Base-by-base conservation (phyloP, 2,329 filamentous ascomycete species). In the Hymenoscyphus fructigenus region DNA sequence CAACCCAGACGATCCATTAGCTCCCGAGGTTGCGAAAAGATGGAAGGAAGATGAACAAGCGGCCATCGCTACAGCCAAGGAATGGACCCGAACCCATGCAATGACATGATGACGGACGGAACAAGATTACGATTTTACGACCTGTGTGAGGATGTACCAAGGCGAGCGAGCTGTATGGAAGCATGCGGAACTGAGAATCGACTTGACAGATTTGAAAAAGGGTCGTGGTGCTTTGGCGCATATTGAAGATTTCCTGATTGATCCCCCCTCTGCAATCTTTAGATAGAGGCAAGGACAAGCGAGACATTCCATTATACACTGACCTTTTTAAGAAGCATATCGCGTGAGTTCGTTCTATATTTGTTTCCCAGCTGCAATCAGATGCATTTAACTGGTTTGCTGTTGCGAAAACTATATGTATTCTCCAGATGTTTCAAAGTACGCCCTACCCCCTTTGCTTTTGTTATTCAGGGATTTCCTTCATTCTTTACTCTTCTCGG, bases 1-100 rank as follows among this genome's bases (percentile, higher is more conserved):
- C 15, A 99, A 99, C 79, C 95, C 96, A 34, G 95, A 99, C 75
- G 95, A 99, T 76, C 96, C 95, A n/a, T 87, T 99, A 53, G 96
- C 95, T 59, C 96, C 97, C 76, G 94, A 99, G 70, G 95, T 99
- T 53, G 95, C 95, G 41, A 96, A 98, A 82, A 89, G 90, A 76
- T 99, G 95, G 95, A 97, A 98, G 82, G 93, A 98, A 75, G 89
- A 99, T 75, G 92, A 98, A 79, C 88, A 88, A 69, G 92, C 91
- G 58, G 95, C 95, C 28, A 98, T 99, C 73, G 88, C 91, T 70
- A 98, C 93, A 7, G 94, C 94, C 17, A 90, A 85, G 75, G 92
- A 97, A 75, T 98, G 95, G 94, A 98, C 95, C 14, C 84, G 71
- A 66, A 76, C 74, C 32, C 74, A 76, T 68, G 75, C 75, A 34